Evolutionary conservation across 2,329 filamentous ascomycete species (phyloP), one percentile per base, ranked within the genome.

Genomic region (Penicillium paneum): DNA sequence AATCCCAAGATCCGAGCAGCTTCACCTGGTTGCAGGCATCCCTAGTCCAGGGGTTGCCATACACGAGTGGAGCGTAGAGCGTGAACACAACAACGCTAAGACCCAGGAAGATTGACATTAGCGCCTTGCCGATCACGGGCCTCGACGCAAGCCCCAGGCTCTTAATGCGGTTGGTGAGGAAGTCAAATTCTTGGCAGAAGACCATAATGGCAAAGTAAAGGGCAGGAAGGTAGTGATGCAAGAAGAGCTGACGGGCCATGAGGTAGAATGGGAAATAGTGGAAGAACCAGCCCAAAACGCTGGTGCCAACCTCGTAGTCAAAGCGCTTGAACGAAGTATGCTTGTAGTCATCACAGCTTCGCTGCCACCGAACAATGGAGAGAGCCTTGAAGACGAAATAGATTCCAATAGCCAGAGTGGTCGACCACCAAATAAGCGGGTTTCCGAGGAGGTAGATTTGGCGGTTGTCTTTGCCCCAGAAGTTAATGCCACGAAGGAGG

Each of bases 201-300:
- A 89, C 86, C 63, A 97, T 87, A 67, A 99, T 86, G 59, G 89
- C 91, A 71, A 99, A 99, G 78, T 96, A 96, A 13, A 99, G 83
- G 2, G 94, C 94, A 0, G 94, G 94, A 76, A 99, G 94, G 75
- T 99, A 99, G 78, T 99, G 94, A 75, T 99, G 94, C 58, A 99
- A 81, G 82, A 99, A 99, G 34, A 99, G 86, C 76, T 99, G 94
- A 65, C 94, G 91, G 71, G 94, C 86, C 94, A 99, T 97, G 54
- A 99, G 83, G 79, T 86, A 99, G 79, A 99, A 99, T 11, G 94
- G 94, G 81, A 99, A 97, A 79, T 97, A 99, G 76, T 99, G 94
- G 74, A 99, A 88, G 44, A 90, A 91, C 94, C 94, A 99, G 63
- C 89, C 94, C 8, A 99, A 83, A 31, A 97, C 88, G 17, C 86